Conservation (phyloP, 1,284 basidiomycete species). For the Apiotrichum gamsii region DNA sequence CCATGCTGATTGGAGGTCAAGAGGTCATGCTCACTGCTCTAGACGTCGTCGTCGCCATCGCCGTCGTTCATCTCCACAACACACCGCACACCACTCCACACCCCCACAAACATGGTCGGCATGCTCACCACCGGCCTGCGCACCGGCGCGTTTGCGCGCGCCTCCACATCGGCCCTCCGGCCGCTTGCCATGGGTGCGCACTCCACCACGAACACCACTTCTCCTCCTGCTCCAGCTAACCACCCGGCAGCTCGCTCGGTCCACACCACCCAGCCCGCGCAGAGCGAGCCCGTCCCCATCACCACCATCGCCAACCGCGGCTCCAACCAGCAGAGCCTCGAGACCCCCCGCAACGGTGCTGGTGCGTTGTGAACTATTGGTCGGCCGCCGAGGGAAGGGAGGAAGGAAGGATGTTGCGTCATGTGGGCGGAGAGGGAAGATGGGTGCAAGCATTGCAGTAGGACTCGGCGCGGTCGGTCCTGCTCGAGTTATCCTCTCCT, state of each 20-base stretch:
- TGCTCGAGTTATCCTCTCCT: too few relatives aligned
- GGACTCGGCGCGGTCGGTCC: too few relatives aligned
- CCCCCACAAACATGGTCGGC: slow-evolving; percentile 24
- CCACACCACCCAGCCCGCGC: slow-evolving; percentile 27
- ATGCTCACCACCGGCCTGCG: slow-evolving; percentile 33
- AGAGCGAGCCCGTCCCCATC: slow-evolving; percentile 42
- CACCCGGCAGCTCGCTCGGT: slow-evolving; percentile 28
- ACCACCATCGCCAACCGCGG: slow-evolving; percentile 59
- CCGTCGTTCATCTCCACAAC: too few relatives aligned
- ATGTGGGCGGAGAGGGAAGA: too few relatives aligned
- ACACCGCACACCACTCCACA: slow-evolving; percentile 1
- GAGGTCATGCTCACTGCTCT: not conserved
- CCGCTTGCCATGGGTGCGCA: slow-evolving; percentile 23
- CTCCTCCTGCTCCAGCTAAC: not conserved
- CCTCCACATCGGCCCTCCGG: slow-evolving; percentile 33
- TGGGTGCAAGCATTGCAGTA: not conserved
- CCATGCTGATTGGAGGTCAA: not conserved
- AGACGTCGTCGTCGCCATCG: not conserved
- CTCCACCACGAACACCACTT: not conserved
- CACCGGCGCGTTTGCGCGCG: slow-evolving; percentile 20
- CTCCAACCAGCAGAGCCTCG: slow-evolving; percentile 76
- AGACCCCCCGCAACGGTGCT: slow-evolving; percentile 81
- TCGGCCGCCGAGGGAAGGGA: too few relatives aligned
- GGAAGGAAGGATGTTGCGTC: not conserved
- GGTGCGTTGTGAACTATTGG: slow-evolving; percentile 53